phyloP scores from a whole-genome alignment of 139 green algal genomes.

The Chlamydomonas incerta region DNA sequence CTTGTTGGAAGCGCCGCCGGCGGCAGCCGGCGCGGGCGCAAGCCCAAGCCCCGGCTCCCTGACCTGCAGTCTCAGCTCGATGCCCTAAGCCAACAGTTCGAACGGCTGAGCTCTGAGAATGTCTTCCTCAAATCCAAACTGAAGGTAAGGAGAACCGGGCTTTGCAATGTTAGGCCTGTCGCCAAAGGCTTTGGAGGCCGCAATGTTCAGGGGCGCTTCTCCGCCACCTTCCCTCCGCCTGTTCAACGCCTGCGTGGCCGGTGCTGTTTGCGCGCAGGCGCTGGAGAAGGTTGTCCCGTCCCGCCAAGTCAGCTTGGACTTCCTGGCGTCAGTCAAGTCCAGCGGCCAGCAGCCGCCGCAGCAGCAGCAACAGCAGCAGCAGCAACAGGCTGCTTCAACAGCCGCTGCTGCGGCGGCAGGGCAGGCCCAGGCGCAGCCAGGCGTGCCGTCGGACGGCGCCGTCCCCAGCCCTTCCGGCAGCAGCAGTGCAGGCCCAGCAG shows the following conservation, averaged over 20 bases:
- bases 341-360: no score
- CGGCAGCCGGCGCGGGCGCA: slow-evolving; percentile 10
- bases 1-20: background rate
- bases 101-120: background rate
- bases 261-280: no score
- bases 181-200: no score
- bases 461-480: no score
- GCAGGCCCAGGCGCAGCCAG: background rate
- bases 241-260: no score
- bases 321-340: slow-evolving; percentile 8
- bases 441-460: no score
- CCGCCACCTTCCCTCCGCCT: no score
- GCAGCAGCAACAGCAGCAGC: background rate
- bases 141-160: slow-evolving; percentile 4
- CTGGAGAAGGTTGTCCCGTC: slow-evolving; percentile 2
- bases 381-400: background rate
- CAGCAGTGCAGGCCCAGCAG: no score
- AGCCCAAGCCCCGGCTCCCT: background rate
- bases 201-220: no score
- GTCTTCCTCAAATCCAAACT: slow-evolving; percentile 13
- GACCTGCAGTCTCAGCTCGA: slow-evolving; percentile 23
- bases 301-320: background rate
- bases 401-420: background rate
- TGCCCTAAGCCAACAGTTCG: background rate
- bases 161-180: no score